A percentile compares a stretch with the other conserved stretches of the same genome.
Evolutionary conservation across 73 alveolate species (phyloP).

Genomic region (Tetrahymena malaccensis): DNA sequence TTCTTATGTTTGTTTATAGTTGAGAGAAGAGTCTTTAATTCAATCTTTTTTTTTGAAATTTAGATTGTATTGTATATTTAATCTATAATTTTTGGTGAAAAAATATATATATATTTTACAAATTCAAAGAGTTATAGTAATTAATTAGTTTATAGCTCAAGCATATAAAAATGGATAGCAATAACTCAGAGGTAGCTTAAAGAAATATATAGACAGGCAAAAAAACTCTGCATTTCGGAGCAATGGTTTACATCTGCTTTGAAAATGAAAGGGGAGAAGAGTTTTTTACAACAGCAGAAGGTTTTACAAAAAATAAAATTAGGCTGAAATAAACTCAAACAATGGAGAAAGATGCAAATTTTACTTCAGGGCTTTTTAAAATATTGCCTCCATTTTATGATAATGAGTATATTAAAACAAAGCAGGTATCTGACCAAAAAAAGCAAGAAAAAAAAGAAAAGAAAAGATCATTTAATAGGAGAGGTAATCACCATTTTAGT

Average conservation of each 20-base stretch:
- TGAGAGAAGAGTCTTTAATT: neutral
- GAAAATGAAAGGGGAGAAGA: neutral
- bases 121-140: neutral
- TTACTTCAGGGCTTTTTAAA: conserved; percentile 27
- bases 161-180: neutral
- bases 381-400: conserved; percentile 28
- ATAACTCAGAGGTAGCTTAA: neutral
- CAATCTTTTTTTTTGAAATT: neutral
- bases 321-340: conserved; percentile 11
- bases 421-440: conserved; percentile 11
- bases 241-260: neutral
- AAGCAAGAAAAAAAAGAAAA: neutral
- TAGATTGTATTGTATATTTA: neutral
- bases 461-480: neutral
- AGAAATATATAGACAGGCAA: neutral
- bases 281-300: conserved; percentile 30
- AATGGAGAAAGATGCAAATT: neutral
- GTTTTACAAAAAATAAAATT: conserved; percentile 30
- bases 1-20: neutral
- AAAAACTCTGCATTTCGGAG: neutral
- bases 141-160: neutral
- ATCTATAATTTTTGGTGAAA: neutral
- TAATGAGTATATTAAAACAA: conserved; percentile 17
- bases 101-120: neutral
- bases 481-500: neutral